Conservation (phyloP, 1,284 basidiomycete species). For the Cryptococcus jaspeensis region DNA sequence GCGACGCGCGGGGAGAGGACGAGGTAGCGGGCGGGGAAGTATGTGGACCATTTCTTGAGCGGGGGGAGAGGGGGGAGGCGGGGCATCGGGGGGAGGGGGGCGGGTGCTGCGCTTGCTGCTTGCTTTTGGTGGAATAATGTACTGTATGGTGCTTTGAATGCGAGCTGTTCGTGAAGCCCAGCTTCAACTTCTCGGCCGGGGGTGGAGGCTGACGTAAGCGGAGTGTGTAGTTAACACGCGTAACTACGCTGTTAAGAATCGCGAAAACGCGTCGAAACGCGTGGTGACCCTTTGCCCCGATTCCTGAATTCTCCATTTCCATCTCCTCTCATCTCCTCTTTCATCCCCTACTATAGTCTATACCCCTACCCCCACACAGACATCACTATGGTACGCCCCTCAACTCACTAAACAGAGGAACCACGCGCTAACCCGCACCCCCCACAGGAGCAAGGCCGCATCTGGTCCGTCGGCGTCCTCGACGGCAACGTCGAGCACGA, state of each 20-base stretch:
- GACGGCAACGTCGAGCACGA: slow-evolving; percentile 53
- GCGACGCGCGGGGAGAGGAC: slow-evolving; percentile 12
- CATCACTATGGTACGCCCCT: not conserved
- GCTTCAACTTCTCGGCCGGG: not conserved
- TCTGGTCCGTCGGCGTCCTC: slow-evolving; percentile 20
- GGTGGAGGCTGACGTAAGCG: not conserved
- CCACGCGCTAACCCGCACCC: too few species aligned
- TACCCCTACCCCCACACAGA: not conserved
- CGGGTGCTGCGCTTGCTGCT: too few species aligned
- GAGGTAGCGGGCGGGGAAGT: slow-evolving; percentile 18
- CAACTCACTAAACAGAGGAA: too few species aligned
- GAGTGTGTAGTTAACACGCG: not conserved
- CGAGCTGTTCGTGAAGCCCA: too few species aligned
- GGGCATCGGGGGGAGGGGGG: slow-evolving; percentile 15
- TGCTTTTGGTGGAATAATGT: too few species aligned
- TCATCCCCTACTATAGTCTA: too few species aligned
- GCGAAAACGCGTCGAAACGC: not conserved
- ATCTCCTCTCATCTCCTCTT: not conserved
- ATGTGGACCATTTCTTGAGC: slow-evolving; percentile 15
- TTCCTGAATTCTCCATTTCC: not conserved
- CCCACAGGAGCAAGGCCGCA: slow-evolving; percentile 17
- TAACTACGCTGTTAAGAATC: not conserved
- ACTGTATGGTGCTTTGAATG: too few species aligned
- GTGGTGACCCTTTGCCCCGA: not conserved
- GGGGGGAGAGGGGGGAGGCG: slow-evolving; percentile 39